Conservation (phyloP, 805 yeast genomes). For the Myxozyma neotropica region DNA sequence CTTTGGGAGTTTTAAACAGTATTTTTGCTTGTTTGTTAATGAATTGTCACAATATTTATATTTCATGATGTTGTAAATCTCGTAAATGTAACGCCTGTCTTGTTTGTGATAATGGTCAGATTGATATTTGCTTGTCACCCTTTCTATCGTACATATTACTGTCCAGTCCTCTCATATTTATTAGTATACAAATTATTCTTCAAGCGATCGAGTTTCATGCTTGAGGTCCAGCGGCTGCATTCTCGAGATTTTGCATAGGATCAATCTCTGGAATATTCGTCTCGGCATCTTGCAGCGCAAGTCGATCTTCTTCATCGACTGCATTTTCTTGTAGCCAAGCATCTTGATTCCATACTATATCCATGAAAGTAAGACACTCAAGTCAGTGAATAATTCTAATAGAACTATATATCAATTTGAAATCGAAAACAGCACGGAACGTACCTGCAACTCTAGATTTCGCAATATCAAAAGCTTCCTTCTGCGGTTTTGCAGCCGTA, state of each 20-base stretch:
- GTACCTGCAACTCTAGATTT: conserved; percentile 26
- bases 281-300: not conserved
- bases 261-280: not conserved
- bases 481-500: conserved; percentile 29
- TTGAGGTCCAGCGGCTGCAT: conserved; percentile 15
- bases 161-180: too few relatives aligned
- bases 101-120: too few relatives aligned
- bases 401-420: too few relatives aligned
- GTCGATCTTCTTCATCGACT: conserved; percentile 24
- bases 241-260: conserved; percentile 25
- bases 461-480: conserved; percentile 21
- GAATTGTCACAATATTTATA: not conserved
- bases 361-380: too few relatives aligned
- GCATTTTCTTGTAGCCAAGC: conserved; percentile 27
- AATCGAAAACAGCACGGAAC: conserved; percentile 1
- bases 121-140: too few relatives aligned
- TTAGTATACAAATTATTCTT: too few relatives aligned
- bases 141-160: not conserved
- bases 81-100: too few relatives aligned
- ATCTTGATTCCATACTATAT: conserved; percentile 31
- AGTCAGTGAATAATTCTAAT: too few relatives aligned
- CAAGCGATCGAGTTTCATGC: too few relatives aligned
- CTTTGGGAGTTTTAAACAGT: not conserved
- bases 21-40: not conserved
- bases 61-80: too few relatives aligned